Base-by-base conservation (phyloP, 1,139 yeast genomes). In the Suhomyces coccinellae region DNA sequence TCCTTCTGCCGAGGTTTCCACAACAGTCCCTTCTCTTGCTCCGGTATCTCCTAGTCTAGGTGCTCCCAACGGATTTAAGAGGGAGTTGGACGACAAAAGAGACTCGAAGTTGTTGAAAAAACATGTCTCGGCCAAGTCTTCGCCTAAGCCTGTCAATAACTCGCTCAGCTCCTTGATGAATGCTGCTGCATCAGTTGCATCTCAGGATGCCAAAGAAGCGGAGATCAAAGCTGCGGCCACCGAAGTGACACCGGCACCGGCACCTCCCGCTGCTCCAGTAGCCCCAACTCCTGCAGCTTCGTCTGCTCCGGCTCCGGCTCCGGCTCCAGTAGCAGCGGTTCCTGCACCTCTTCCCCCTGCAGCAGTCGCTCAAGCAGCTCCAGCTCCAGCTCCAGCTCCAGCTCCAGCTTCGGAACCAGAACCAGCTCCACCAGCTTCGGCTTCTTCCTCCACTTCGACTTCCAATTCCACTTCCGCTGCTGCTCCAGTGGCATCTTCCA, bases 51-150 rank as follows among this genome's bases (percentile, higher is more conserved):
- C 36, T 8, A 32, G 40, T n/a, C 33, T 40, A 6, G 33, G 38
- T 17, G 28, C 41, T 9, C 7, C 30, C 20, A 22, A 20, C 8
- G 36, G 36, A 8, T n/a, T 24, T 15, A 72, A 72, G 47, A 71
- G 67, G 38, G 76, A 71, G 40, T 63, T 72, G 46, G 77, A 72
- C 8, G 74, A 70, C 20, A 71, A 69, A 52, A 46, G 51, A 24
- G 72, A 67, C 35, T 49, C 56, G 13, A 53, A 58, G 43, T 48
- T 48, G 35, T 49, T 54, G 40, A 65, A 65, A 53, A 59, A 58
- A n/a, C 41, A 22, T 4, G 43, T 48, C 17, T 49, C 42, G 20
- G 47, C 47, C 39, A 55, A 49, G 47, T 22, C 47, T 33, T 50
- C 51, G 16, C 58, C 50, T 20, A 53, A 46, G 41, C 50, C 52